A percentile compares a stretch with the other conserved stretches of the same genome.
Evolutionary conservation across 495 filamentous ascomycete species (phyloP).

Genomic region (Tuber magnatum): DNA sequence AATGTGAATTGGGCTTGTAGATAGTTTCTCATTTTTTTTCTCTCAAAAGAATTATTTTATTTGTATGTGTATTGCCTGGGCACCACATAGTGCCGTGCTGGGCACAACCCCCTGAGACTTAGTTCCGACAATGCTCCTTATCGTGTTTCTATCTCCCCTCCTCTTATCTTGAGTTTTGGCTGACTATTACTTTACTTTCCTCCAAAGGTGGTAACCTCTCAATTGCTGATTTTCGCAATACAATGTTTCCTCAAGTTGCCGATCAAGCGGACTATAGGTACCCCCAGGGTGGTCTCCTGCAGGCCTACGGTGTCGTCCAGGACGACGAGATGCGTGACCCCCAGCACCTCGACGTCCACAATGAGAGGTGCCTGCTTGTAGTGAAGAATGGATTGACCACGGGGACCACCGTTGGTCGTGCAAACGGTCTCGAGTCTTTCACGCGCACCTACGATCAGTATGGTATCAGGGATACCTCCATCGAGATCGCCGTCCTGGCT

Average conservation of each 20-base stretch:
- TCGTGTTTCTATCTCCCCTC: no score
- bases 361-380: conserved; percentile 9
- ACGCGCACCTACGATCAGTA: background rate
- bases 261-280: background rate
- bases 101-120: no score
- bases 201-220: background rate
- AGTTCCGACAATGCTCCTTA: no score
- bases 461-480: conserved; percentile 4
- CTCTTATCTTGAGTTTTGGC: background rate
- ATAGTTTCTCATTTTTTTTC: no score
- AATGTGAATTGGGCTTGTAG: no score
- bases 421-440: conserved; percentile 15
- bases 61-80: no score
- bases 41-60: no score
- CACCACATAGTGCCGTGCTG: no score
- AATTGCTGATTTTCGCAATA: no score
- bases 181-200: background rate
- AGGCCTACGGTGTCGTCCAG: conserved; percentile 11
- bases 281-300: conserved; percentile 4
- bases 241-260: background rate
- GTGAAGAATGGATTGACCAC: conserved; percentile 15
- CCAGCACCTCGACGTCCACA: conserved; percentile 7
- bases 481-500: background rate
- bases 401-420: conserved; percentile 12
- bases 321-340: conserved; percentile 8